Base-by-base conservation (phyloP, 2,329 filamentous ascomycete genomes). In the Trichoderma endophyticum region DNA sequence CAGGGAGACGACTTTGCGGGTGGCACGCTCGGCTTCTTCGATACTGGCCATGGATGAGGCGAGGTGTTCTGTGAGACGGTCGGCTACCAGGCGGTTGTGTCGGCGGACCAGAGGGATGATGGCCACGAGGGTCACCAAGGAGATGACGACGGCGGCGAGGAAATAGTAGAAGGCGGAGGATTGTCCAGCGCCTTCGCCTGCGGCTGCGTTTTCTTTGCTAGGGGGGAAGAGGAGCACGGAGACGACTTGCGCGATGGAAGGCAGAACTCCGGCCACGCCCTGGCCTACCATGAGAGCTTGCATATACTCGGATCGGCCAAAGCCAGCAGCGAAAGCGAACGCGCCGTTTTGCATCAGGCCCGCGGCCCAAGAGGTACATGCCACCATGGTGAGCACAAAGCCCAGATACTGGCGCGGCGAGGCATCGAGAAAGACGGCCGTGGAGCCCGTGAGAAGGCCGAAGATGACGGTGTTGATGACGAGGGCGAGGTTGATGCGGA, bases 241-340 rank as follows among this genome's bases (percentile, higher is more conserved):
- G 59, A 93, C 81, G 75, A 98, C 95, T 81, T 98, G 95, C 1
- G 94, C 93, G 62, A 97, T 86, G 62, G 93, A 91, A 0, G 96
- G 96, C 4, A 98, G 84, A 11, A 99, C 95, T 34, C 96, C 96
- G 0, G 96, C 95, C 4, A 99, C 86, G 36, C 91, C 95, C 81
- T 99, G 96, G 1, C 96, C 96, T 3, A 92, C 91, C 95, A 99
- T 98, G 81, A 98, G 94, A 28, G 92, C 95, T 82, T 98, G 95
- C 70, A 94, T 97, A 81, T 98, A 99, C 81, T 96, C 93, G 24
- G 92, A 89, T 66, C 93, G 86, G 43, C 91, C 93, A 78, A 97
- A 98, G 67, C 93, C 91, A 4, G 93, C 90, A 3, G 94, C 94
- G 79, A 95, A 98, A 3, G 96, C 94, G 80, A 98, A 97, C 12